A percentile compares a stretch with the other conserved stretches of the same genome.
These are phyloP conservation scores for Fulvia fulva DNA, from an alignment of 2,329 filamentous ascomycete genomes.

Conservation along the genomic window DNA sequence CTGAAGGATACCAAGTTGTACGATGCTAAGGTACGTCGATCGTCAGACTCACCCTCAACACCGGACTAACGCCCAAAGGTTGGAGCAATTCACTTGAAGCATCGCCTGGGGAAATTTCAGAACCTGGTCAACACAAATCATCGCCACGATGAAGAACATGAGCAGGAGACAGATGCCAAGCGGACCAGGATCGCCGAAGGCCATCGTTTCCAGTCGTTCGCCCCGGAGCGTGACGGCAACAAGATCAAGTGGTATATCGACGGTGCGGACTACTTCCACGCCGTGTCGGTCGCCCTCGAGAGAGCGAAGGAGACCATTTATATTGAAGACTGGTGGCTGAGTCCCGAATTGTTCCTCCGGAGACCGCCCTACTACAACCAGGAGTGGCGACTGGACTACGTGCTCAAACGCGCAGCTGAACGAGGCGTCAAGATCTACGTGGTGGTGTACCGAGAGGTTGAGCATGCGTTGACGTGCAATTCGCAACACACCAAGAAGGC, in stretches of 20 bases:
- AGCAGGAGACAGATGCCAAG: constrained; percentile 77
- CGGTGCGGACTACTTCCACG: constrained; percentile 89
- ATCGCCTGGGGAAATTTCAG: constrained; percentile 60
- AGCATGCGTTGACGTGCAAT: constrained; percentile 72
- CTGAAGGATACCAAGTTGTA: constrained; percentile 23
- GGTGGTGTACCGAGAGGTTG: constrained; percentile 81
- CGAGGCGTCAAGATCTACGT: constrained; percentile 92
- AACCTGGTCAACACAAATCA: constrained; percentile 80
- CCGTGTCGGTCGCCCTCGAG: constrained; percentile 86
- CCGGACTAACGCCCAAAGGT: constrained; percentile 35
- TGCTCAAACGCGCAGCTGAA: constrained; percentile 84
- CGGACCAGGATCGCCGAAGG: constrained; percentile 65
- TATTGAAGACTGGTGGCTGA: constrained; percentile 96
- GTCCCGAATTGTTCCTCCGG: constrained; percentile 79
- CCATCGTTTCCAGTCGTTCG: constrained; percentile 86
- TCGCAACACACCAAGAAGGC: constrained; percentile 89
- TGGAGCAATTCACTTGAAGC: constrained; percentile 55
- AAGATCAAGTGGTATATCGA: constrained; percentile 93
- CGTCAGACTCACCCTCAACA: neutral
- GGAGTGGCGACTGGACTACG: constrained; percentile 79
- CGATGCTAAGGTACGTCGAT: constrained; percentile 17
- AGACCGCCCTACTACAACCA: constrained; percentile 78
- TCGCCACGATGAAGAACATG: constrained; percentile 90
- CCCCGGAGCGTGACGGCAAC: constrained; percentile 80
- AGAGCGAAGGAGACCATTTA: constrained; percentile 90